Conservation (phyloP, 108 stramenopile species). For the Discostella pseudostelligera region DNA sequence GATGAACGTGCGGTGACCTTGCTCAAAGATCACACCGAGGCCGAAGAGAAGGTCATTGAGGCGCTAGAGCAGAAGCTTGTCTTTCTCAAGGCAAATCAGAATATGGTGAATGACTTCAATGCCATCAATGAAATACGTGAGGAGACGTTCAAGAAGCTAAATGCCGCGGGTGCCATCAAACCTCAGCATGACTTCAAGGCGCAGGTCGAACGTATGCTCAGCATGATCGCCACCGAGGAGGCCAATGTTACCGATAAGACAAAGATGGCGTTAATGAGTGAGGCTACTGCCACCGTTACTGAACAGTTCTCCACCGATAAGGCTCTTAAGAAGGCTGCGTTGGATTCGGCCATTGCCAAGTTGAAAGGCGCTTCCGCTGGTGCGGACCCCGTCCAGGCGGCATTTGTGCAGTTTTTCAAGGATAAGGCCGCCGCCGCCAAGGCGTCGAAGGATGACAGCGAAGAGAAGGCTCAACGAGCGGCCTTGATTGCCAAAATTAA, state of each 20-base stretch:
- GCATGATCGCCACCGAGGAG: slow-evolving; percentile 78
- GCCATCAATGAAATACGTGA: slow-evolving; percentile 59
- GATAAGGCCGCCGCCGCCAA: slow-evolving; percentile 69
- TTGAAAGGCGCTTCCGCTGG: slow-evolving; percentile 53
- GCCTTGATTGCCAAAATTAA: slow-evolving; percentile 79
- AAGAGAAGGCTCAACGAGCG: slow-evolving; percentile 57
- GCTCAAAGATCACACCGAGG: slow-evolving; percentile 76
- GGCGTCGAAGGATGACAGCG: slow-evolving; percentile 64
- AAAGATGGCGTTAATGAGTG: slow-evolving; percentile 78
- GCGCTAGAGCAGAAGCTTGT: slow-evolving; percentile 71
- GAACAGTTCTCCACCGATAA: slow-evolving; percentile 60
- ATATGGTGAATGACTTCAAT: slow-evolving; percentile 72
- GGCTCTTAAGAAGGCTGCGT: slow-evolving; percentile 72
- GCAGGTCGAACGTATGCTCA: slow-evolving; percentile 72
- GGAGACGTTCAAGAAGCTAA: slow-evolving; percentile 75
- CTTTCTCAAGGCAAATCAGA: slow-evolving; percentile 72
- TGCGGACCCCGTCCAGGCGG: slow-evolving; percentile 72
- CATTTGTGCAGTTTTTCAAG: slow-evolving; percentile 77
- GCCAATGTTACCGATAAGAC: slow-evolving; percentile 68
- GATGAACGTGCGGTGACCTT: slow-evolving; percentile 70
- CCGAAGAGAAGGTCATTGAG: slow-evolving; percentile 77
- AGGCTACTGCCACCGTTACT: slow-evolving; percentile 77
- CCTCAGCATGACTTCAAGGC: slow-evolving; percentile 85
- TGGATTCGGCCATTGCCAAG: slow-evolving; percentile 69
- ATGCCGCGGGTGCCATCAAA: slow-evolving; percentile 82